Conservation (phyloP, 2,329 filamentous ascomycete species). For the Aspergillus transmontanensis region DNA sequence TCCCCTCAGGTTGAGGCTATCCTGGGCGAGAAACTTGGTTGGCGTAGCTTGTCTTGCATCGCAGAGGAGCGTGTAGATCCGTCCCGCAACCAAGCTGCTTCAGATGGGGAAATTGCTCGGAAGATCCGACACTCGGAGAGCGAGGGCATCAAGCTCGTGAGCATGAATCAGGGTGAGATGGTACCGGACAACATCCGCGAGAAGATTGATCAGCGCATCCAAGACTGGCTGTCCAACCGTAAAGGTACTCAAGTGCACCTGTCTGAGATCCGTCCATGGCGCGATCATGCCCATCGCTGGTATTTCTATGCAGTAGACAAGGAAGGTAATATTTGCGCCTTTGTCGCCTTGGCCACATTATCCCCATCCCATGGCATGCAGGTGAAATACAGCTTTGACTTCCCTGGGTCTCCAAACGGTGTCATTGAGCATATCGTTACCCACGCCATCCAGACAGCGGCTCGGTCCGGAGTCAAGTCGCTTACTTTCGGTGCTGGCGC, state of each 20-base stretch:
- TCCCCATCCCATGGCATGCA: constrained; percentile 84
- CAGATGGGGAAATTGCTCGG: constrained; percentile 67
- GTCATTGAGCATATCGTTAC: constrained; percentile 83
- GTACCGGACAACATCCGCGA: constrained; percentile 67
- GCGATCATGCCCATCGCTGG: constrained; percentile 77
- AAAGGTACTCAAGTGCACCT: constrained; percentile 87
- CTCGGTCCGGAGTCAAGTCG: constrained; percentile 60
- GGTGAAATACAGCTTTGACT: constrained; percentile 94
- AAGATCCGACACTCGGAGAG: constrained; percentile 81
- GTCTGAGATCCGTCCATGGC: constrained; percentile 86
- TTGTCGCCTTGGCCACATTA: constrained; percentile 83
- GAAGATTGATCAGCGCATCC: constrained; percentile 71
- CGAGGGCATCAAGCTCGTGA: constrained; percentile 79
- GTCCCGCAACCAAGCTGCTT: constrained; percentile 65
- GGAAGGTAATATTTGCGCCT: constrained; percentile 70
- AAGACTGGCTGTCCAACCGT: constrained; percentile 77
- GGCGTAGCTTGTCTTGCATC: constrained; percentile 85
- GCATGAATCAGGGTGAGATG: constrained; percentile 66
- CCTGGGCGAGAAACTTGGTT: constrained; percentile 76
- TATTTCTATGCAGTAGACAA: constrained; percentile 80
- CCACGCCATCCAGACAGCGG: constrained; percentile 65
- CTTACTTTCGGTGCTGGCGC: constrained; percentile 90
- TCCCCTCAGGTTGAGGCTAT: constrained; percentile 77
- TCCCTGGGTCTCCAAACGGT: constrained; percentile 81
- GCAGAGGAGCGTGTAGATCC: constrained; percentile 87